A percentile compares a stretch with the other conserved stretches of the same genome.
These are phyloP conservation scores for Plasmodium vivax DNA, from an alignment of 169 alveolate species.

Conservation along the genomic window DNA sequence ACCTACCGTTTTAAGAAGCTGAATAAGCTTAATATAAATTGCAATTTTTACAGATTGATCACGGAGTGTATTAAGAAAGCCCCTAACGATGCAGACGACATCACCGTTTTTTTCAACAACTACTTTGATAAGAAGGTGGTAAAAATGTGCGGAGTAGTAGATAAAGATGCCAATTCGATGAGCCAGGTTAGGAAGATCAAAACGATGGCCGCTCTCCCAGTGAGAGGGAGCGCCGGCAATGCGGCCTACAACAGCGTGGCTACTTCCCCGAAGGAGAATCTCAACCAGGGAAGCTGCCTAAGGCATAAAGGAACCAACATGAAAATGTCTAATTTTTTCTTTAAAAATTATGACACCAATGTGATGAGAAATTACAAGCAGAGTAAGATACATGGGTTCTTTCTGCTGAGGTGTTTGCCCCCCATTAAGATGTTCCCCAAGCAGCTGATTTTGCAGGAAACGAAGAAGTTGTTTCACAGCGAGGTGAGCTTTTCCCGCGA, in stretches of 20 bases:
- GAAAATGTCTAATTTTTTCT: constrained; percentile 39
- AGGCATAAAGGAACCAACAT: constrained; percentile 21
- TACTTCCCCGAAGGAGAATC: background rate
- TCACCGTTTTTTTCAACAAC: constrained; percentile 49
- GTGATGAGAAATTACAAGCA: constrained; percentile 29
- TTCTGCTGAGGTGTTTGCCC: constrained; percentile 64
- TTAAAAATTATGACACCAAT: constrained; percentile 23
- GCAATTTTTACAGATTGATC: constrained; percentile 49
- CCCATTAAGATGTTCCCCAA: constrained; percentile 66
- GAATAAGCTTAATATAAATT: constrained; percentile 27
- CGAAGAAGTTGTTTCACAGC: constrained; percentile 9
- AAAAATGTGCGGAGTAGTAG: background rate
- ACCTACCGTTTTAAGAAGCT: constrained; percentile 67
- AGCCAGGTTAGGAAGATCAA: background rate
- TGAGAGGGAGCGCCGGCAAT: background rate
- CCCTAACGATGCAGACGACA: constrained; percentile 65
- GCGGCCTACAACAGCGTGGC: background rate
- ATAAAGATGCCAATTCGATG: background rate
- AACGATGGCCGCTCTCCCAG: background rate
- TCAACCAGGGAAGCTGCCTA: background rate
- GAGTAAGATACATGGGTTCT: constrained; percentile 52
- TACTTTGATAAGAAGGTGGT: constrained; percentile 20
- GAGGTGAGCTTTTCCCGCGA: background rate
- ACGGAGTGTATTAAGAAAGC: constrained; percentile 74
- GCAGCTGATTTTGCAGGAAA: constrained; percentile 52